A percentile compares a stretch with the other conserved stretches of the same genome.
These are phyloP conservation scores for Oenanthe sinensis DNA, from an alignment of 129 eudicot species.

Conservation along the genomic window DNA sequence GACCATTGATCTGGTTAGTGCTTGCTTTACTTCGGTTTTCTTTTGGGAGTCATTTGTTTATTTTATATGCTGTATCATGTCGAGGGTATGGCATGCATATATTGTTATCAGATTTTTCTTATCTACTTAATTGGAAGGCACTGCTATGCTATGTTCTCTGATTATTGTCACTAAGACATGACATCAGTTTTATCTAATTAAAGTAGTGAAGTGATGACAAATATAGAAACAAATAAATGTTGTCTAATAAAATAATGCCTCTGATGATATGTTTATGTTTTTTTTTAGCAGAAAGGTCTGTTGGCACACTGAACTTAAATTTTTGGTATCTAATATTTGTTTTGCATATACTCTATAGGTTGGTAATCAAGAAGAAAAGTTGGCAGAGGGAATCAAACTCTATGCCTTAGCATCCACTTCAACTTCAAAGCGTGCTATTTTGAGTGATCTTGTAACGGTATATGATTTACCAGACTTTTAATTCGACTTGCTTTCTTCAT, in stretches of 20 bases:
- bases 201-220: background rate
- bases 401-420: constrained; percentile 68
- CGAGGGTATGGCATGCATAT: background rate
- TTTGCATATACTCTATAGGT: constrained; percentile 46
- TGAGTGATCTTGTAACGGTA: constrained; percentile 88
- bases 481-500: background rate
- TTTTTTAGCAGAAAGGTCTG: background rate
- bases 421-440: constrained; percentile 74
- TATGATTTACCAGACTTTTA: constrained; percentile 7
- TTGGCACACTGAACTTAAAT: background rate
- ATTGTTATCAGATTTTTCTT: background rate
- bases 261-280: background rate
- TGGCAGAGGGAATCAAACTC: constrained; percentile 92
- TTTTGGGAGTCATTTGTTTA: background rate
- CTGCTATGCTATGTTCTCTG: background rate
- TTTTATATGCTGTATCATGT: background rate
- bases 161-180: background rate
- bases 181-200: background rate
- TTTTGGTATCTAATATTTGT: background rate
- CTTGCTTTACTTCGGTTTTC: background rate
- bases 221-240: background rate
- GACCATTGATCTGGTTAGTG: constrained; percentile 87
- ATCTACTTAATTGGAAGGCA: background rate
- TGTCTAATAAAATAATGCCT: background rate
- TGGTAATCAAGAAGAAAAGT: constrained; percentile 90